Conservation (phyloP, 306 rosid species). For the Neltuma alba region DNA sequence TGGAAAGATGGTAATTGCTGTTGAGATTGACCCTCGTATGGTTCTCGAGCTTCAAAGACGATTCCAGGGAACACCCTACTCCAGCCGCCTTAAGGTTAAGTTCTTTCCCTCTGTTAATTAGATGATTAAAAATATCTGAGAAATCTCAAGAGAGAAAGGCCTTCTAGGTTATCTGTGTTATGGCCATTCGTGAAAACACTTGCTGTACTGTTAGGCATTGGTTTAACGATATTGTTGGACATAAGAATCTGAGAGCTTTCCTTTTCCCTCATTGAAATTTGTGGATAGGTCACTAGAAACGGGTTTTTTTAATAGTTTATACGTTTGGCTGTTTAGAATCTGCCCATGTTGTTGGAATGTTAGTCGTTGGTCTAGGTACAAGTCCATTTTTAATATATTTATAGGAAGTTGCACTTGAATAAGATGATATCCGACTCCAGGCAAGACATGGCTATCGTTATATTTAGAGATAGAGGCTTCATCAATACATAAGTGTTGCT, state of each 20-base stretch:
- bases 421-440: background rate
- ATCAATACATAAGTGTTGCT: background rate
- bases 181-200: background rate
- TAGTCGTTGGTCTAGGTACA: background rate
- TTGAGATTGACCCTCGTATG: slow-evolving; percentile 92
- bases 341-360: background rate
- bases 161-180: background rate
- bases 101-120: background rate
- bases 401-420: background rate
- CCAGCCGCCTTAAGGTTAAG: slow-evolving; percentile 68
- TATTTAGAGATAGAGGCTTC: slow-evolving; percentile 19
- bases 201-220: background rate
- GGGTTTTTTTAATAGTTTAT: background rate
- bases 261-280: slow-evolving; percentile 3
- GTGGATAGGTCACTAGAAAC: background rate
- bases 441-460: background rate
- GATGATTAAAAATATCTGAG: background rate
- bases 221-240: background rate
- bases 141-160: background rate
- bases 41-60: slow-evolving; percentile 83
- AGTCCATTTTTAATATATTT: background rate
- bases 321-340: background rate
- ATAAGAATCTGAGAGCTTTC: background rate
- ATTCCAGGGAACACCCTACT: slow-evolving; percentile 73
- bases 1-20: slow-evolving; percentile 79